Conservation (phyloP, 495 filamentous ascomycete species). For the Xylaria curta region DNA sequence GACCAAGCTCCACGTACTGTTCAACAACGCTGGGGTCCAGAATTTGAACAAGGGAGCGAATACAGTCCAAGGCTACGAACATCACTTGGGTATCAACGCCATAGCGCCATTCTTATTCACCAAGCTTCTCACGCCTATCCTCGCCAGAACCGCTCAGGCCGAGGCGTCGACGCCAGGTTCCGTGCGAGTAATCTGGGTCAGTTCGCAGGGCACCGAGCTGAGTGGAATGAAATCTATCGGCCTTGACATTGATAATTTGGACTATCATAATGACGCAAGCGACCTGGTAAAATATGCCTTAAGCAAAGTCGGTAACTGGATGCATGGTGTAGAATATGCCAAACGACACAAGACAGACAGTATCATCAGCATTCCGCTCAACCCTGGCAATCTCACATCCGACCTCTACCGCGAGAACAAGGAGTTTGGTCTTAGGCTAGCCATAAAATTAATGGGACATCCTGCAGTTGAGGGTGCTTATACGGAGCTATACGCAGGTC, state of each 20-base stretch:
- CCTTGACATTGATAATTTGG: conserved; percentile 40
- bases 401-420: conserved; percentile 31
- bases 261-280: conserved; percentile 17
- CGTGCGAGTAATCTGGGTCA: conserved; percentile 48
- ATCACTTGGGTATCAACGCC: conserved; percentile 44
- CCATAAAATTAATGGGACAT: neutral
- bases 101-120: conserved; percentile 46
- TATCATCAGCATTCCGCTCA: conserved; percentile 39
- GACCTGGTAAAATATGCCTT: neutral
- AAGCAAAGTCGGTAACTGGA: conserved; percentile 35
- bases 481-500: neutral
- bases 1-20: conserved; percentile 31
- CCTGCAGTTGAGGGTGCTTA: neutral
- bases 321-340: conserved; percentile 31
- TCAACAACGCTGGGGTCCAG: conserved; percentile 46
- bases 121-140: conserved; percentile 50
- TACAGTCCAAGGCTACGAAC: conserved; percentile 45
- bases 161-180: conserved; percentile 31
- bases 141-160: conserved; percentile 41
- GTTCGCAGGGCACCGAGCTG: conserved; percentile 30
- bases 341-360: conserved; percentile 25
- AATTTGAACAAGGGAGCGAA: conserved; percentile 26
- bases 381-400: conserved; percentile 50
- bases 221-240: conserved; percentile 37
- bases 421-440: neutral